Evolutionary conservation across 495 filamentous ascomycete species (phyloP), one percentile per base, ranked within the genome.

Genomic region (Tetracladium setigerum): DNA sequence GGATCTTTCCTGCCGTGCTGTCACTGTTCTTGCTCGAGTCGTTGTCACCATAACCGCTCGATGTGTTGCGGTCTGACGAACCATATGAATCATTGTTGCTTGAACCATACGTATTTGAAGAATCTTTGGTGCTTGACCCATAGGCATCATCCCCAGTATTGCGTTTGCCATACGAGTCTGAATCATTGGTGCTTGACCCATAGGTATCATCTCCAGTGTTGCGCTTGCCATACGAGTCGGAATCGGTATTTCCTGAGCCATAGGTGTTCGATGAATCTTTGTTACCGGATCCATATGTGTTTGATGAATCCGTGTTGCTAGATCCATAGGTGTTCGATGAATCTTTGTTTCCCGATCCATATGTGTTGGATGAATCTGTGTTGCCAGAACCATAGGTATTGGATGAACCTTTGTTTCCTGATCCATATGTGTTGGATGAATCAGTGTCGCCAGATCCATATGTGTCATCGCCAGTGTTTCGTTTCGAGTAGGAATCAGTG

Each of bases 1-100:
- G 59, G 9, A 74, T 11, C 53, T 71, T 71, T 24, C 67, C 69
- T 4, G 61, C 42, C 8, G 55, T 69, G 35, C 61, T 66, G 49
- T 72, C 69, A 44, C 41, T 39, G 11, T 40, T 33, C 18, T 17
- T 30, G 38, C 55, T 39, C 4, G 31, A 35, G 32, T 22, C 47
- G 41, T 41, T 47, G 44, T 46, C 46, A 30, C 58, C 50, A 12
- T 47, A 17, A 35, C 37, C 41, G 11, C 46, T 30, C 10, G 51
- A 46, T 38, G 37, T 41, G 27, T 32, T 47, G n/a, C 43, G 42
- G 27, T 52, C 48, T 8, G 38, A 35, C n/a, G 46, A 47, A 12
- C 50, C 46, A 14, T 57, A 59, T 33, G 49, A 49, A n/a, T 59
- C 55, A 34, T 49, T 43, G 27, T 43, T 36, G 12, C 47, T n/a